These are phyloP conservation scores for Arthrinium phaeospermum DNA, from an alignment of 2,329 filamentous ascomycete genomes.

Conservation along the genomic window DNA sequence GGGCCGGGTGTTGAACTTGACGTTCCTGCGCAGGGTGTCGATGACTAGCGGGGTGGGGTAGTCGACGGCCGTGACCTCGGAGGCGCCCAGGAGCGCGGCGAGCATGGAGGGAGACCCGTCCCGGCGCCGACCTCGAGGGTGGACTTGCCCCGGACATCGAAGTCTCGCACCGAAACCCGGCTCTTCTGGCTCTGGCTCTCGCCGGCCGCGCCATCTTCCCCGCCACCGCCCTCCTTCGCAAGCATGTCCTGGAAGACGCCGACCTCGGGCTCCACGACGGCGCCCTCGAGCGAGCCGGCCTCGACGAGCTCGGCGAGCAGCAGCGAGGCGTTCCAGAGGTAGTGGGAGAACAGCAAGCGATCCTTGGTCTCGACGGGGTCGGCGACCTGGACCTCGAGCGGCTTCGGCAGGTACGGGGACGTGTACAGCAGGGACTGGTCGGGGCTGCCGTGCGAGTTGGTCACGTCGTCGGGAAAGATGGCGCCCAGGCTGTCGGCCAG, in stretches of 20 bases:
- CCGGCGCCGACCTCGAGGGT: conserved; percentile 73
- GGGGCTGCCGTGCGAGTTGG: conserved; percentile 69
- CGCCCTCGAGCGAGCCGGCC: conserved; percentile 46
- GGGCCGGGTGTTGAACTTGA: conserved; percentile 54
- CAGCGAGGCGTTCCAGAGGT: conserved; percentile 72
- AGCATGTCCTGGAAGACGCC: conserved; percentile 16
- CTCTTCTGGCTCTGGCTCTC: neutral
- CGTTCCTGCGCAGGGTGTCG: conserved; percentile 62
- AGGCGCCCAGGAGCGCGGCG: conserved; percentile 52
- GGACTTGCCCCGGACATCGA: conserved; percentile 55
- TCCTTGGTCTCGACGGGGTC: conserved; percentile 59
- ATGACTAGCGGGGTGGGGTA: conserved; percentile 69
- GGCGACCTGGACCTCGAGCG: conserved; percentile 51
- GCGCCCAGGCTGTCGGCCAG: conserved; percentile 64
- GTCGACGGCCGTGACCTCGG: conserved; percentile 65
- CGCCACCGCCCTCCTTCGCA: neutral
- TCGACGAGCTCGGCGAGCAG: conserved; percentile 62
- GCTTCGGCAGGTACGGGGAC: conserved; percentile 54
- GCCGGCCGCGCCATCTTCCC: neutral
- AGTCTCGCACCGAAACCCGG: conserved; percentile 33
- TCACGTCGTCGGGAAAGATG: conserved; percentile 72
- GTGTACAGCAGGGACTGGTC: conserved; percentile 64
- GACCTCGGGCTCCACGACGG: conserved; percentile 22
- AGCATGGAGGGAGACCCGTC: conserved; percentile 59
- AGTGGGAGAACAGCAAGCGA: conserved; percentile 70